Evolutionary conservation across 805 yeast species (phyloP).

Genomic region (Wickerhamiella vanderwaltii): DNA sequence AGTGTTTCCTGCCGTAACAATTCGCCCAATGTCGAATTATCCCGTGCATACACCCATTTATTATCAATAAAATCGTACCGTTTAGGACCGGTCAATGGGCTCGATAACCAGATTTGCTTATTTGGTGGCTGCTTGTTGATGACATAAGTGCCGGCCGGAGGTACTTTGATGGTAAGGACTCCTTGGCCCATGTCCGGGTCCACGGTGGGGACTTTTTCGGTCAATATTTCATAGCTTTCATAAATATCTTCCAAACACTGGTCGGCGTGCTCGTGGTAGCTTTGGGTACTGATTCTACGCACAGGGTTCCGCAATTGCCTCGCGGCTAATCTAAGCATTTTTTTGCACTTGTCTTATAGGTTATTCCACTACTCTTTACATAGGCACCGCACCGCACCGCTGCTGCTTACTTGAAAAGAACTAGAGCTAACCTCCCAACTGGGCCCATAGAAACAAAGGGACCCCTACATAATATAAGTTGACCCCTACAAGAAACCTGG

Average conservation of each 20-base stretch:
- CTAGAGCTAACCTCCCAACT: too few species aligned
- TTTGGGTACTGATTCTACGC: not conserved
- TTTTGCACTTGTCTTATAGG: too few species aligned
- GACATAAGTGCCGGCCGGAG: slow-evolving; percentile 72
- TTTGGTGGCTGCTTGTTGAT: slow-evolving; percentile 96
- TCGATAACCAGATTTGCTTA: slow-evolving; percentile 89
- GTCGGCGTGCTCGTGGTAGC: slow-evolving; percentile 53
- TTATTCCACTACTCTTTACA: too few species aligned
- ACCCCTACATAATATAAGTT: too few species aligned
- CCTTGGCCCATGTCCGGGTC: slow-evolving; percentile 78
- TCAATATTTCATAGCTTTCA: slow-evolving; percentile 53
- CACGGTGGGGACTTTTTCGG: slow-evolving; percentile 49
- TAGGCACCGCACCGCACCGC: too few species aligned
- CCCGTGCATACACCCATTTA: slow-evolving; percentile 71
- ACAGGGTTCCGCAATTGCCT: not conserved
- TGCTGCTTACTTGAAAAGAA: too few species aligned
- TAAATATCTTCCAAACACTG: slow-evolving; percentile 55
- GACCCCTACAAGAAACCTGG: too few species aligned
- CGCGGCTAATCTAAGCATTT: not conserved
- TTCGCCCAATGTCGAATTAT: slow-evolving; percentile 38
- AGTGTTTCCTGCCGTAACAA: slow-evolving; percentile 41
- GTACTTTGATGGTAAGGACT: slow-evolving; percentile 61
- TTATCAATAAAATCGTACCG: slow-evolving; percentile 60
- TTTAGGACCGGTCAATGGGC: slow-evolving; percentile 91
- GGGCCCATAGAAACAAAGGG: too few species aligned